Evolutionary conservation across 2,329 filamentous ascomycete genomes (phyloP).

Genomic region (Colletotrichum sp.): DNA sequence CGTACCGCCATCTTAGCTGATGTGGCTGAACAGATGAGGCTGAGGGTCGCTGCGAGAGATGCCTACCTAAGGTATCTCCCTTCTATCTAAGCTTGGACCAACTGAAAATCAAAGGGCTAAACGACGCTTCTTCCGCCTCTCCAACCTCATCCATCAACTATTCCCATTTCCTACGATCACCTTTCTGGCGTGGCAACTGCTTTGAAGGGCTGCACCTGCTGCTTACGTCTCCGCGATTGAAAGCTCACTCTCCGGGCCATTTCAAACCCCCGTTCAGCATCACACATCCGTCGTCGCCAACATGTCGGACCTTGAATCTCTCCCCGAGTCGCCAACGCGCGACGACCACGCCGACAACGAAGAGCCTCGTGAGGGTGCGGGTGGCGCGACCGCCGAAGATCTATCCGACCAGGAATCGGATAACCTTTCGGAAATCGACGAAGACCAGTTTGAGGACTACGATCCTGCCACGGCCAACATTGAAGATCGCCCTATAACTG

Average conservation of each 20-base stretch:
- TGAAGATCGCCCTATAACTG: constrained; percentile 68
- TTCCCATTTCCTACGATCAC: not conserved
- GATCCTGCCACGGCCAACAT: constrained; percentile 68
- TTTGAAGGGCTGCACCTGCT: not conserved
- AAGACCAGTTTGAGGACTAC: constrained; percentile 73
- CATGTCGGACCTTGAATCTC: constrained; percentile 55
- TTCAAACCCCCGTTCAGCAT: not conserved
- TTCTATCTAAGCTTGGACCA: constrained; percentile 16
- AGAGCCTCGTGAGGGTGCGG: constrained; percentile 40
- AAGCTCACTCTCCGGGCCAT: not conserved
- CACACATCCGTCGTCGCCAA: not conserved
- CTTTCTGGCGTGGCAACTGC: not conserved
- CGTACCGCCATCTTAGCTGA: not conserved
- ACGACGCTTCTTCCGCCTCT: not conserved
- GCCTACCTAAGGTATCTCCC: not conserved
- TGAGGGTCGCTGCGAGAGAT: not conserved
- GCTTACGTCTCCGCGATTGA: not conserved
- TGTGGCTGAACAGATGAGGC: not conserved
- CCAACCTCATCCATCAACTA: not conserved
- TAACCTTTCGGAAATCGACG: constrained; percentile 71
- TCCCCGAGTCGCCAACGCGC: constrained; percentile 38
- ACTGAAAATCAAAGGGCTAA: constrained; percentile 10
- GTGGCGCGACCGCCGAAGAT: constrained; percentile 44
- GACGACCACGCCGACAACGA: constrained; percentile 43
- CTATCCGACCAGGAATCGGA: constrained; percentile 63